A percentile compares a stretch with the other conserved stretches of the same genome.
These are phyloP conservation scores for Lipomyces orientalis DNA, from an alignment of 805 yeast genomes.

Conservation along the genomic window DNA sequence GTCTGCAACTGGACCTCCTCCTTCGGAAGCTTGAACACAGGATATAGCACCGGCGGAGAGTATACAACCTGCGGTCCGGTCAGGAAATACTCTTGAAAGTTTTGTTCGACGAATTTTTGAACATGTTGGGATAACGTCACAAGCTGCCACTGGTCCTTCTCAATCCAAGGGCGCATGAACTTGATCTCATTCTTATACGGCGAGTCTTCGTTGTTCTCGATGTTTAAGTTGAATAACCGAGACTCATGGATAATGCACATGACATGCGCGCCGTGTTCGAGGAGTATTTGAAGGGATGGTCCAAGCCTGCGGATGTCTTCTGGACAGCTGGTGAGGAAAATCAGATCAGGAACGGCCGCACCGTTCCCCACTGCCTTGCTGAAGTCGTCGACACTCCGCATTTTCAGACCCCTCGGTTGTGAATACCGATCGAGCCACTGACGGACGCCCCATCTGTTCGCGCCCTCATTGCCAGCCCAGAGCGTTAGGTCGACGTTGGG, in stretches of 20 bases:
- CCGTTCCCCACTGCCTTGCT: neutral
- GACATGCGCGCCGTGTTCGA: slow-evolving; percentile 25
- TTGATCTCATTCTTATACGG: slow-evolving; percentile 15
- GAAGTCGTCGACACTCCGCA: slow-evolving; percentile 11
- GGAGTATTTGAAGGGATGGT: neutral
- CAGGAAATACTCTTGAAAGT: slow-evolving; percentile 22
- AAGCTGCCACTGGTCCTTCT: slow-evolving; percentile 24
- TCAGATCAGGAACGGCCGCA: slow-evolving; percentile 23
- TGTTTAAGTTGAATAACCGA: slow-evolving; percentile 20
- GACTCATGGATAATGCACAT: slow-evolving; percentile 35
- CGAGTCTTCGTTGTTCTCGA: slow-evolving; percentile 2
- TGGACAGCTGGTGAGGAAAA: slow-evolving; percentile 31
- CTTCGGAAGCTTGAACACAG: slow-evolving; percentile 26
- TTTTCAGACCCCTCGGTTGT: slow-evolving; percentile 12
- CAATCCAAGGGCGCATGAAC: slow-evolving; percentile 28
- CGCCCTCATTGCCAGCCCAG: slow-evolving; percentile 16
- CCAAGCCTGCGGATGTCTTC: slow-evolving; percentile 21
- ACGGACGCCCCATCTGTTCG: slow-evolving; percentile 27
- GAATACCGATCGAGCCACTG: slow-evolving; percentile 27
- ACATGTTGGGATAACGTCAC: slow-evolving; percentile 33
- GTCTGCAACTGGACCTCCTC: slow-evolving; percentile 11
- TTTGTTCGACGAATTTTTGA: slow-evolving; percentile 17
- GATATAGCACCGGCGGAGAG: slow-evolving; percentile 24
- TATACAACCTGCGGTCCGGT: slow-evolving; percentile 17
- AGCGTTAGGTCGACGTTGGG: slow-evolving; percentile 17